Evolutionary conservation across 2,329 filamentous ascomycete genomes (phyloP), one percentile per base, ranked within the genome.

Genomic region (Mollisiaceae sp.): DNA sequence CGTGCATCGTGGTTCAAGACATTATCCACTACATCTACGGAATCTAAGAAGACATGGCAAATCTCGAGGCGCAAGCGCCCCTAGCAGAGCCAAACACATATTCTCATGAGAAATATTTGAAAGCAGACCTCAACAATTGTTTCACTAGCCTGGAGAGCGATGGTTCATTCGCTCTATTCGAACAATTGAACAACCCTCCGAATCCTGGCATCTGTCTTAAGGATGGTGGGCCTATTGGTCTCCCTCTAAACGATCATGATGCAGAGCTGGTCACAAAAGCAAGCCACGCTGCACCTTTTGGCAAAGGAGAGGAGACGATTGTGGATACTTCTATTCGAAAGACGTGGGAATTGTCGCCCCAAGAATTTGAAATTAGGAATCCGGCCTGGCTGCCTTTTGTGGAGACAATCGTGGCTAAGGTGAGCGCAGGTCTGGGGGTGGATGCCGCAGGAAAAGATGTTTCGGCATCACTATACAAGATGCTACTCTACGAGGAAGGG

Each of bases 401-500:
- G 1, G 4, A 72, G 0, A 12, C n/a, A 0, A 20, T 79, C 14
- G 73, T 76, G 1, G 9, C 12, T 0, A 47, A 60, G 2, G 75
- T 78, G 2, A 73, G 68, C 1, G 32, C 65, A 2, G 65, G 74
- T 0, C 71, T 83, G 11, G 79, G 78, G 1, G 72, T 81, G 58
- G 43, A 52, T 63, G 60, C 59, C 0, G 60, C 22, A 20, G 60
- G 62, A 1, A 64, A 65, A 1, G 67, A 66, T 52, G 70, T 80
- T 59, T 68, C 60, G 1, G 78, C 78, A 1, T 74, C 82, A 56
- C 70, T 79, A 1, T 79, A 82, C 72, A 85, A 84, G 67, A 76
- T 85, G 73, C 73, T 83, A 2, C 70, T 85, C 2, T 85, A 85
- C 70, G 81, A 82, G 59, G 77, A 81, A 60, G 83, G 82, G 0